Evolutionary conservation across 176 grass and related monocot species (phyloP).

Genomic region (Oryza rufipogon): DNA sequence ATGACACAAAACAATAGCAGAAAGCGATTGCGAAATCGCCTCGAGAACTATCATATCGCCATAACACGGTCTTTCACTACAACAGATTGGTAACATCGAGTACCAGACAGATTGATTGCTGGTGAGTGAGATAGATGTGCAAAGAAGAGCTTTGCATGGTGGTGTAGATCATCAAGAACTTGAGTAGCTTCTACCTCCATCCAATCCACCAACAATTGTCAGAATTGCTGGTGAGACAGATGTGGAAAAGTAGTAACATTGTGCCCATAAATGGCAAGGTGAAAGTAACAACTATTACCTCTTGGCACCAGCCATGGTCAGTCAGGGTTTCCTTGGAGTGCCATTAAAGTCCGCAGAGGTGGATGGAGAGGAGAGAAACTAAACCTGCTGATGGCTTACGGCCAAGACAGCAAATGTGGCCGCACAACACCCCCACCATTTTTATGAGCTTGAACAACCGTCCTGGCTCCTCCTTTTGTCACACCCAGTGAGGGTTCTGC

Average conservation of each 20-base stretch:
- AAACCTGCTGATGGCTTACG: conserved; percentile 8
- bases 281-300: background rate
- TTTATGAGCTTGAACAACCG: background rate
- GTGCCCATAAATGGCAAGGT: background rate
- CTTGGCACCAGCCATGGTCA: conserved; percentile 43
- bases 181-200: background rate
- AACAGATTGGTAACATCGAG: background rate
- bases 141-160: background rate
- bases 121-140: background rate
- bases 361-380: conserved; percentile 31
- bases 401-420: conserved; percentile 30
- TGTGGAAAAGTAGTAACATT: background rate
- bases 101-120: conserved; percentile 10
- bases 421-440: background rate
- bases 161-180: conserved; percentile 1
- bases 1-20: background rate
- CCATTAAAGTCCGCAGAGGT: conserved; percentile 64
- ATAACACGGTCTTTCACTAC: background rate
- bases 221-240: background rate
- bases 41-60: background rate
- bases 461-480: conserved; percentile 32
- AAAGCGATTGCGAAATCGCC: background rate
- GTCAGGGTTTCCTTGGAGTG: conserved; percentile 77
- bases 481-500: conserved; percentile 22
- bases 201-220: background rate